phyloP scores from a whole-genome alignment of 305 asterid genomes.

The Fraxinus dipetala region DNA sequence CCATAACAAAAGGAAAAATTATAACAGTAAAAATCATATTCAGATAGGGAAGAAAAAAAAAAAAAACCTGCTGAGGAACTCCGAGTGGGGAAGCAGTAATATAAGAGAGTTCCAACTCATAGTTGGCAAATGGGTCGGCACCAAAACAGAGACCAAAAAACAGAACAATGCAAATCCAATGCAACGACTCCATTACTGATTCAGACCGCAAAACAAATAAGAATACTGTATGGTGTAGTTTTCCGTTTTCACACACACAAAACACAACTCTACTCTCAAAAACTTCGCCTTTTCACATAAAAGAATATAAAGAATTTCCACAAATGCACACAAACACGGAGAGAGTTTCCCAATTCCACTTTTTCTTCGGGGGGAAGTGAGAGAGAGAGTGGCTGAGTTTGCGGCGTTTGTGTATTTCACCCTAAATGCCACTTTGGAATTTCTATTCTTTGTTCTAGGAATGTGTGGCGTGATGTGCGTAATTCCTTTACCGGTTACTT shows the following conservation, averaged over 20 bases:
- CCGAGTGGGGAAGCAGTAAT: conserved; percentile 84
- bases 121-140: conserved; percentile 63
- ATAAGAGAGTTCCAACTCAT: conserved; percentile 62
- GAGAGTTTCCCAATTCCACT: conserved; percentile 23
- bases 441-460: not conserved
- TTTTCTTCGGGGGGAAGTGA: not conserved
- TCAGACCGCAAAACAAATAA: not conserved
- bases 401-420: conserved; percentile 1
- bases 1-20: not conserved
- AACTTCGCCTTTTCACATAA: conserved; percentile 8
- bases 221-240: not conserved
- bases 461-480: conserved; percentile 40
- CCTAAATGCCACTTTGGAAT: conserved; percentile 21
- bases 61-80: conserved; percentile 71
- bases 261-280: conserved; percentile 10
- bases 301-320: not conserved
- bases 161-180: conserved; percentile 38
- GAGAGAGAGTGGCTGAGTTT: not conserved
- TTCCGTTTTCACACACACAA: conserved; percentile 8
- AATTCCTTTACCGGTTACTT: conserved; percentile 30
- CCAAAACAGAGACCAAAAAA: conserved; percentile 43
- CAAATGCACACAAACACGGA: conserved; percentile 9
- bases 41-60: not conserved
- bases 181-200: conserved; percentile 34
- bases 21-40: not conserved